Percentiles rank a stretch among this genome's conserved stretches.
Evolutionary conservation across 805 yeast species (phyloP).

Genomic region (Alloascoidea hylecoeti): DNA sequence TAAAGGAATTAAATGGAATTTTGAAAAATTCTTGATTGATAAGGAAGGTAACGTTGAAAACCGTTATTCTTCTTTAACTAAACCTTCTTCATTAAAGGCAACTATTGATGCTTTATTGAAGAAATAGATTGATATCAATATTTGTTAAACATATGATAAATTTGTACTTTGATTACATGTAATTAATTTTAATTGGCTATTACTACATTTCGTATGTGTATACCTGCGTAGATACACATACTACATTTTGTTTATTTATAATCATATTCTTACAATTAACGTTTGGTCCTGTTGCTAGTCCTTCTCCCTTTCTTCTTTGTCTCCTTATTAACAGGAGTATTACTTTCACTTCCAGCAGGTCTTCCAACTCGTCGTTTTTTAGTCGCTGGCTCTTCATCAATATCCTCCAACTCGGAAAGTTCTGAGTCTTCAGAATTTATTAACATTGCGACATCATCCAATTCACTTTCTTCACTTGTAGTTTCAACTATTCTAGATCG

Average conservation of each 20-base stretch:
- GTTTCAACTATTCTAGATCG: slow-evolving; percentile 1
- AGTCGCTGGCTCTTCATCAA: background rate
- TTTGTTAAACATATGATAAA: too few relatives aligned
- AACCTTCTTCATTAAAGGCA: slow-evolving; percentile 46
- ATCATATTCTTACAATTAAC: too few relatives aligned
- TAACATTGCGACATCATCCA: background rate
- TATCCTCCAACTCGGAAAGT: background rate
- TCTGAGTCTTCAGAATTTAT: background rate
- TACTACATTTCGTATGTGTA: too few relatives aligned
- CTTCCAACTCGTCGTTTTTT: background rate
- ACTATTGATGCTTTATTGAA: slow-evolving; percentile 45
- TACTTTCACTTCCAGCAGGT: background rate
- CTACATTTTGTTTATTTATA: too few relatives aligned
- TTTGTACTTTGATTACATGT: background rate
- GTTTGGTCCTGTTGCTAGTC: too few relatives aligned
- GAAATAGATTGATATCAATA: slow-evolving; percentile 2
- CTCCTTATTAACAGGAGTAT: background rate
- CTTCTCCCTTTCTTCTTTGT: background rate
- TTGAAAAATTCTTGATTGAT: slow-evolving; percentile 57
- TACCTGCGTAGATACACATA: too few relatives aligned
- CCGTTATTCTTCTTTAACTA: slow-evolving; percentile 53
- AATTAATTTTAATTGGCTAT: background rate
- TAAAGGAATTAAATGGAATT: slow-evolving; percentile 66
- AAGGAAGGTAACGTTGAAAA: slow-evolving; percentile 40
- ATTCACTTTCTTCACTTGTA: slow-evolving; percentile 1